Evolutionary conservation across 768 basidiomycete genomes (phyloP).

Genomic region (Pleurotus salmoneostramineus): DNA sequence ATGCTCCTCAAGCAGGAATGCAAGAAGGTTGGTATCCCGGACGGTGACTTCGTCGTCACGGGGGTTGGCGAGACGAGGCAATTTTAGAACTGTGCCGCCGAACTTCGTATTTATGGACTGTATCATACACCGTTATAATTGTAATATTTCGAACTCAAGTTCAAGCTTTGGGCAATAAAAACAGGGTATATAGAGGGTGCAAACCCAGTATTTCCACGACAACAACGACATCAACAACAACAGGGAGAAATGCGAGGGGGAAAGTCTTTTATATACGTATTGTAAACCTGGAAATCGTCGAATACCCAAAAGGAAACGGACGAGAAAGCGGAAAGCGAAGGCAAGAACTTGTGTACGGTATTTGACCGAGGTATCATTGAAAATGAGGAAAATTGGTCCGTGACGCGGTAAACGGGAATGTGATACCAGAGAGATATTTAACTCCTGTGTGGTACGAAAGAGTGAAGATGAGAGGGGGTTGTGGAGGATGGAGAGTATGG

Average conservation of each 20-base stretch:
- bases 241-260: neutral
- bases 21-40: constrained; percentile 45
- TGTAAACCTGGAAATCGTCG: neutral
- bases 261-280: neutral
- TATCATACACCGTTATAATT: no score
- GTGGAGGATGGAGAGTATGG: neutral
- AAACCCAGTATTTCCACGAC: no score
- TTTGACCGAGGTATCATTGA: no score
- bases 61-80: constrained; percentile 58
- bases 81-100: constrained; percentile 15
- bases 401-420: neutral
- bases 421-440: neutral
- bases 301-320: neutral
- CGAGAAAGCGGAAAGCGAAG: neutral
- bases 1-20: constrained; percentile 48
- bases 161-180: no score
- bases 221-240: no score
- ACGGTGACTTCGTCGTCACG: constrained; percentile 50
- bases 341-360: neutral
- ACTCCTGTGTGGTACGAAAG: neutral
- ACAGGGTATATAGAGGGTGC: neutral
- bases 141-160: no score
- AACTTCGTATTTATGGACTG: no score
- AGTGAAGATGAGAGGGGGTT: neutral
- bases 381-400: no score